Percentiles rank a stretch among this genome's conserved stretches.
phyloP scores from a whole-genome alignment of 768 basidiomycete species.

The Coprinopsis sp. region DNA sequence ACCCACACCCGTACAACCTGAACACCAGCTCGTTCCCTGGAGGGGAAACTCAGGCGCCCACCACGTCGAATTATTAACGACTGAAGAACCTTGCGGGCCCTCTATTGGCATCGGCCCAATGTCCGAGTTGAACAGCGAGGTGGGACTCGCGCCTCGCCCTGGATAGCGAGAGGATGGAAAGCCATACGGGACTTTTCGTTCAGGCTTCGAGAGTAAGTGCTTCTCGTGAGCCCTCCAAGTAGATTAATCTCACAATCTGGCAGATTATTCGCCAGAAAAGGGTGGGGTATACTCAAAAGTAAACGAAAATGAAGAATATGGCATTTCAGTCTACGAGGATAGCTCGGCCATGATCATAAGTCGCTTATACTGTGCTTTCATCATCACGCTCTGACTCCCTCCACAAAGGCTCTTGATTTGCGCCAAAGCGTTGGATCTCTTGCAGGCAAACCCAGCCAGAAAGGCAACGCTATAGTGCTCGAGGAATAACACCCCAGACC shows the following conservation, averaged over 20 bases:
- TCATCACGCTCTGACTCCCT: too few relatives aligned
- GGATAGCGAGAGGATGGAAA: conserved; percentile 29
- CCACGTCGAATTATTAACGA: conserved; percentile 11
- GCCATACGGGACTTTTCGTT: conserved; percentile 2
- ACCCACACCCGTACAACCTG: neutral
- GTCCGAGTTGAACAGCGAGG: conserved; percentile 38
- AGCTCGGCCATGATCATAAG: neutral
- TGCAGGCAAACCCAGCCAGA: conserved; percentile 41
- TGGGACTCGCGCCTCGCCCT: conserved; percentile 41
- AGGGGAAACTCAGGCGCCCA: neutral
- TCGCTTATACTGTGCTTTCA: too few relatives aligned
- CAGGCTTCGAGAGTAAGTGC: conserved; percentile 6
- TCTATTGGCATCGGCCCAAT: conserved; percentile 42
- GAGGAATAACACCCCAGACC: conserved; percentile 41
- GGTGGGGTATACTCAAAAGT: neutral
- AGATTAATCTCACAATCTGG: neutral
- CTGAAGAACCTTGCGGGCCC: conserved; percentile 28
- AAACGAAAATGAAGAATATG: too few relatives aligned
- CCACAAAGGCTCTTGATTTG: conserved; percentile 16
- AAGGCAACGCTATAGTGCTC: conserved; percentile 43
- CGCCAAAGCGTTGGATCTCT: conserved; percentile 44
- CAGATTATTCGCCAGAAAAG: conserved; percentile 5
- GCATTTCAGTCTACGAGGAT: neutral
- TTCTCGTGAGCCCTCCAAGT: too few relatives aligned
- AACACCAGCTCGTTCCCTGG: neutral